Base-by-base conservation (phyloP, 495 filamentous ascomycete species). In the Xylaria acuta region DNA sequence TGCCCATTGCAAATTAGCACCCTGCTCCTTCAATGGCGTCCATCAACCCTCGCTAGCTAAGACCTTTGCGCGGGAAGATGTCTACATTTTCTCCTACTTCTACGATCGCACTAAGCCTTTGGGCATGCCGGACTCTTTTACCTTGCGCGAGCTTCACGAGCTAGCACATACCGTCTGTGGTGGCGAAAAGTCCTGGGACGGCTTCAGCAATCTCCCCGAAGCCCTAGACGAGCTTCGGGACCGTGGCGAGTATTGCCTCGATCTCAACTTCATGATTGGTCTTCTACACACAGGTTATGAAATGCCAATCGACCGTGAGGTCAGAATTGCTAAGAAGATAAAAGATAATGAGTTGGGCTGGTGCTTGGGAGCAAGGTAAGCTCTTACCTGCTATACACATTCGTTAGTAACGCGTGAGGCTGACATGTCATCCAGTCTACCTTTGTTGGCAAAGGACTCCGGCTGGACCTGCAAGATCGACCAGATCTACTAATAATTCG, bases 271-370 rank as follows among this genome's bases (percentile, higher is more conserved):
- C 80, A 97, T 97, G 94, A 79, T 97, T 72, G 92, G 92, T 30
- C 84, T 99, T 64, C 83, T 98, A 71, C 95, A 98, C 81, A 98
- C 94, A 1, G 96, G 96, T 25, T 99, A 99, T 80, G 96, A 97
- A 75, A 98, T 99, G 94, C 95, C 95, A 6, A 87, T 98, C 76
- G 93, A 96, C 70, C 89, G 96, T 27, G 95, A 98, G 83, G 94
- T 99, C 67, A 93, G 92, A 86, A 97, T 97, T 75, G 96, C 96
- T 38, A 98, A 99, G 92, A 95, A 97, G 88, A 96, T 98, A 75
- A 95, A 95, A 86, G 90, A 90, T 43, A 97, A 97, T 81, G 97
- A 99, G 86, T 83, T 99, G 70, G 96, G 96, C 62, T 99, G 96
- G 96, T 98, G 95, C 84, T 85, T 99, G 80, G 96, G 96, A 76